These are phyloP conservation scores for Solanum hybrid DNA, from an alignment of 305 asterid species.

Conservation along the genomic window DNA sequence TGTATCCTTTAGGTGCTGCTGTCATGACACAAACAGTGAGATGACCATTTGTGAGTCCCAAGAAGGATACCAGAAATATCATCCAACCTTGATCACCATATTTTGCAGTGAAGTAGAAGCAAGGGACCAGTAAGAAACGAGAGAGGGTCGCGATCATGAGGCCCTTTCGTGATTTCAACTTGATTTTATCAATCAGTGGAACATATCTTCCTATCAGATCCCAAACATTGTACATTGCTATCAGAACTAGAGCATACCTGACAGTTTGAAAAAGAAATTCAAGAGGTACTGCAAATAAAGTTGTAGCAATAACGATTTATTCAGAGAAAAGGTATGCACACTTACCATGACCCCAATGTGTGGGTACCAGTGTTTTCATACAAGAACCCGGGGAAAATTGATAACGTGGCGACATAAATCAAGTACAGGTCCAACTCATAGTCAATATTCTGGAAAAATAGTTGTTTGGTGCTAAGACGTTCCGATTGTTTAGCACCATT, in stretches of 20 bases:
- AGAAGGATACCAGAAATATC: conserved; percentile 55
- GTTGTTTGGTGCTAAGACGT: conserved; percentile 44
- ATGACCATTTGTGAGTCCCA: conserved; percentile 73
- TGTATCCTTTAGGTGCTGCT: conserved; percentile 71
- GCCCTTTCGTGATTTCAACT: conserved; percentile 50
- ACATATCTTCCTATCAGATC: conserved; percentile 59
- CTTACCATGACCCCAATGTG: conserved; percentile 68
- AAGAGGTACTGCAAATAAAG: not conserved
- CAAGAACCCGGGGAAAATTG: conserved; percentile 81
- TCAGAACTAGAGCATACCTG: conserved; percentile 55
- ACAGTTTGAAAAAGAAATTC: not conserved
- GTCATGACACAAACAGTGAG: conserved; percentile 69
- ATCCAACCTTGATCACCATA: conserved; percentile 84
- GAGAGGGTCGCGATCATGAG: conserved; percentile 30
- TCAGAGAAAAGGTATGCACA: not conserved
- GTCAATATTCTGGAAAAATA: conserved; percentile 45
- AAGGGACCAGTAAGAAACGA: conserved; percentile 58
- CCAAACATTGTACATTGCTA: conserved; percentile 63
- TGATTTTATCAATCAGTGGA: conserved; percentile 36
- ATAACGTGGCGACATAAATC: conserved; percentile 49
- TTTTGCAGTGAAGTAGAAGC: conserved; percentile 84
- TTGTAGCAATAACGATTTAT: not conserved
- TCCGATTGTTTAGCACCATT: conserved; percentile 18
- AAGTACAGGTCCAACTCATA: conserved; percentile 42
- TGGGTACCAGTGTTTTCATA: conserved; percentile 75